These are phyloP conservation scores for Nicotiana knightiana DNA, from an alignment of 257 asterid genomes.

Conservation along the genomic window DNA sequence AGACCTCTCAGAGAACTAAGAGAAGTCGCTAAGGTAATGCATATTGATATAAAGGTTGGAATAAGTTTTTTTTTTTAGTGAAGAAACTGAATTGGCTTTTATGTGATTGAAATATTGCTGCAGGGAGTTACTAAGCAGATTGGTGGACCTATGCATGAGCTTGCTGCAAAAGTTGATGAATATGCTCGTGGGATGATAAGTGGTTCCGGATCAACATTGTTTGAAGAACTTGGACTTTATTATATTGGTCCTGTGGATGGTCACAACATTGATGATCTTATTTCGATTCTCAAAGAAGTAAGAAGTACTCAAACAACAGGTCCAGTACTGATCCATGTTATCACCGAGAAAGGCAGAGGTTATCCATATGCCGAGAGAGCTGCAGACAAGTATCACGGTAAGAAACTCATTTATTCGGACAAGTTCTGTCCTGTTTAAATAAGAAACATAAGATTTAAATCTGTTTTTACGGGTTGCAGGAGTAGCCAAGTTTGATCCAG, in stretches of 20 bases:
- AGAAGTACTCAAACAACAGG: conserved; percentile 81
- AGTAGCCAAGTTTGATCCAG: conserved; percentile 87
- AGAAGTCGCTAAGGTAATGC: conserved; percentile 86
- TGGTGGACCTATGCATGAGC: conserved; percentile 93
- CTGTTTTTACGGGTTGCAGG: conserved; percentile 35
- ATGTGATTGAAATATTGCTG: conserved; percentile 21
- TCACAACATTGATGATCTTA: conserved; percentile 76
- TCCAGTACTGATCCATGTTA: conserved; percentile 87
- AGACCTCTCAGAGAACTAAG: conserved; percentile 85
- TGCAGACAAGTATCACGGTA: conserved; percentile 95
- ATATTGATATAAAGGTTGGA: neutral
- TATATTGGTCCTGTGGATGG: conserved; percentile 98
- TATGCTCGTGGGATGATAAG: conserved; percentile 96
- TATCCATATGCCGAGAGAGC: conserved; percentile 95
- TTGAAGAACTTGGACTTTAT: conserved; percentile 93
- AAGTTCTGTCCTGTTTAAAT: neutral
- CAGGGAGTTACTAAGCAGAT: conserved; percentile 97
- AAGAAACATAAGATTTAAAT: neutral
- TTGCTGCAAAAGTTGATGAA: conserved; percentile 95
- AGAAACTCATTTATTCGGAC: neutral
- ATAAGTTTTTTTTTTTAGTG: neutral
- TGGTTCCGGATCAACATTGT: conserved; percentile 83
- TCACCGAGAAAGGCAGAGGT: conserved; percentile 95
- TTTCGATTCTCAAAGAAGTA: conserved; percentile 80
- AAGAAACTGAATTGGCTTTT: neutral